These are phyloP conservation scores for Aspergillus neotritici DNA, from an alignment of 2,329 filamentous ascomycete species.

Conservation along the genomic window DNA sequence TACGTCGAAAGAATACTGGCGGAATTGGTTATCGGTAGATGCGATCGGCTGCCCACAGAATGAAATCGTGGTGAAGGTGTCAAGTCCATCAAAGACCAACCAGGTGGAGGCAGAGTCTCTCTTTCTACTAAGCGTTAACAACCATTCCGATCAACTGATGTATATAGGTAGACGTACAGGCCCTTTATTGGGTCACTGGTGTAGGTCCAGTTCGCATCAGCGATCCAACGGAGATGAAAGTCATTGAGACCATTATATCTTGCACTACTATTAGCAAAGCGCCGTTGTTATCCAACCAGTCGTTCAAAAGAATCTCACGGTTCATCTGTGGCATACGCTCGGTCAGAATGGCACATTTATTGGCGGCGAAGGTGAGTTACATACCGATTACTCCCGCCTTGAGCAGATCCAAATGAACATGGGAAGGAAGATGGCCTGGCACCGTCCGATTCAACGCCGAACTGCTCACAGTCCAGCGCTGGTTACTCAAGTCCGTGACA, in stretches of 20 bases:
- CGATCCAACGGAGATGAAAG: constrained; percentile 56
- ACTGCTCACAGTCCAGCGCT: constrained; percentile 44
- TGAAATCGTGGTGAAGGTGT: constrained; percentile 55
- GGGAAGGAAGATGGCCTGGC: constrained; percentile 52
- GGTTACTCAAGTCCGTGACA: constrained; percentile 39
- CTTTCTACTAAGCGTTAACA: constrained; percentile 13
- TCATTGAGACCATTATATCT: constrained; percentile 54
- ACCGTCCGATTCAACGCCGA: constrained; percentile 47
- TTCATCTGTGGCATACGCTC: constrained; percentile 21
- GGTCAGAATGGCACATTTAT: too few relatives aligned
- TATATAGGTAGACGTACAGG: constrained; percentile 29
- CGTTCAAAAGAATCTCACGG: constrained; percentile 22
- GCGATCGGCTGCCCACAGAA: constrained; percentile 53
- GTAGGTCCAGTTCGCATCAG: constrained; percentile 58
- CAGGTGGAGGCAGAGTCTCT: constrained; percentile 42
- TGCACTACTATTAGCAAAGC: constrained; percentile 2
- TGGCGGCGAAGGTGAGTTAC: constrained; percentile 16
- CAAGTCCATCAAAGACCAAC: constrained; percentile 58
- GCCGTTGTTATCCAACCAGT: neutral
- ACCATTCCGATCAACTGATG: neutral
- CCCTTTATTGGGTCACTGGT: constrained; percentile 43
- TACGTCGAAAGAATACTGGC: constrained; percentile 57
- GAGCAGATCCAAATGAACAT: constrained; percentile 55
- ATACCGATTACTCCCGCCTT: constrained; percentile 50
- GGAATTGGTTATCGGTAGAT: constrained; percentile 57